Evolutionary conservation across 1,139 yeast species (phyloP), one percentile per base, ranked within the genome.

Genomic region (Protomyces inundatus): DNA sequence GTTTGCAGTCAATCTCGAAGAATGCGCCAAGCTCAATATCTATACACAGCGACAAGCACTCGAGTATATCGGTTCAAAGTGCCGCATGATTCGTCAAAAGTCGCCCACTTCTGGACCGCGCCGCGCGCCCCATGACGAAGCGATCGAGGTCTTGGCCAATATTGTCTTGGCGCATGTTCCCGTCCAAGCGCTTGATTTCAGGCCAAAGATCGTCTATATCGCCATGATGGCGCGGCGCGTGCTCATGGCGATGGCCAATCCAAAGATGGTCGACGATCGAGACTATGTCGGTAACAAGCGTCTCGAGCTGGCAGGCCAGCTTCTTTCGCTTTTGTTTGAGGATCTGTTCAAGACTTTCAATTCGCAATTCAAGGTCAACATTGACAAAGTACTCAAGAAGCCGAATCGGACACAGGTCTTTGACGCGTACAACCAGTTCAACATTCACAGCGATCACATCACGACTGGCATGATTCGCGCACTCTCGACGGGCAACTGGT

Each of bases 221-320:
- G 97, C 98, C 6, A 86, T 90, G 76, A 93, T 95, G 98, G 88
- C 98, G 1, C 83, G 98, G 74, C 83, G 98, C 72, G 98, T 93
- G 3, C 82, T 93, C 36, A 89, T 90, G 95, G 90, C 98, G 4
- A 90, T 93, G 86, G 86, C 89, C 69, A 88, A 93, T 73, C 96
- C 98, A 4, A 86, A 86, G 70, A 86, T 90, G 88, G 97, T 95
- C 37, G 98, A 93, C 73, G 98, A 95, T 76, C 84, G 98, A 77
- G 98, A 95, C 79, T 93, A 93, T 73, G 98, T 95, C 54, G 98
- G 99, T 79, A 93, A 93, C 77, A 93, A 93, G 77, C 87, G 99
- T 77, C 81, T 93, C 71, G 98, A 93, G 78, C 80, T 95, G 74
- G 98, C 98, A 0, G 98, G 98, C 66, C 98, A 95, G 75, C 81